Conservation (phyloP, 345 rosid genomes). For the Raphanus raphanistrum region DNA sequence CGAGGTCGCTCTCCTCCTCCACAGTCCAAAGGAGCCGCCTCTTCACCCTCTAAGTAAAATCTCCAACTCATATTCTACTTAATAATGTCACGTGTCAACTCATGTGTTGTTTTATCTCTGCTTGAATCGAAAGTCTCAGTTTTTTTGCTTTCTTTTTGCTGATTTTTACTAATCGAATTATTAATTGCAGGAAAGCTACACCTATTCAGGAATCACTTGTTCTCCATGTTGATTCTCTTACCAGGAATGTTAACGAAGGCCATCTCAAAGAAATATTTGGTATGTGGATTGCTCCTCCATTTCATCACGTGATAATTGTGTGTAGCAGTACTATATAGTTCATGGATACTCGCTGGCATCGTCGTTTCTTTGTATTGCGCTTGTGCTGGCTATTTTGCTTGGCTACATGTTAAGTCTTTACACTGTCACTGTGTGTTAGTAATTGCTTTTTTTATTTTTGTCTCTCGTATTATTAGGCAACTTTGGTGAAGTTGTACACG, state of each 20-base stretch:
- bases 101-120: background rate
- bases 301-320: background rate
- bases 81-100: background rate
- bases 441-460: conserved; percentile 21
- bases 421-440: conserved; percentile 1
- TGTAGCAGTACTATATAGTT: background rate
- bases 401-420: background rate
- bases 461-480: conserved; percentile 52
- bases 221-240: conserved; percentile 80
- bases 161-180: conserved; percentile 14
- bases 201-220: conserved; percentile 80
- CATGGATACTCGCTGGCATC: no score
- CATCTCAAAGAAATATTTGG: conserved; percentile 92
- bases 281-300: conserved; percentile 37
- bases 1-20: conserved; percentile 69
- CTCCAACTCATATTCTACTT: background rate
- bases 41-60: conserved; percentile 77
- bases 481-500: conserved; percentile 85
- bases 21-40: conserved; percentile 35
- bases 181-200: conserved; percentile 70
- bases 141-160: conserved; percentile 9
- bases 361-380: background rate
- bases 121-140: background rate
- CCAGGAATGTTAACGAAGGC: conserved; percentile 86
- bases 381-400: background rate